Evolutionary conservation across 345 rosid species (phyloP).

Genomic region (Microcos paniculata): DNA sequence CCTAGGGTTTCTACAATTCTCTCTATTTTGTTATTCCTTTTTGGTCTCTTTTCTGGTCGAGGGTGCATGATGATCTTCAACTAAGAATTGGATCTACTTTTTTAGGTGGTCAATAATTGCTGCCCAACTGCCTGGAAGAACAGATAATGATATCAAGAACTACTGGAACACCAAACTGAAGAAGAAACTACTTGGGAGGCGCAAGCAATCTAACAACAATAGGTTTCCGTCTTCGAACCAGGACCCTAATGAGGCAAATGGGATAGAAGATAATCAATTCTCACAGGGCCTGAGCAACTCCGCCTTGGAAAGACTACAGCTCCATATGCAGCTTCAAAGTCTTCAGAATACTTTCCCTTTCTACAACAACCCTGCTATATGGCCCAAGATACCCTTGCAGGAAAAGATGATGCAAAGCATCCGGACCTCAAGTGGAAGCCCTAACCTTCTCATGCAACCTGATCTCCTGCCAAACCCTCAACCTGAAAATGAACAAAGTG

Average conservation of each 20-base stretch:
- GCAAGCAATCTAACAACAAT: constrained; percentile 52
- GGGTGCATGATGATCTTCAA: background rate
- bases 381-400: constrained; percentile 75
- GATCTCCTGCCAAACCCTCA: constrained; percentile 20
- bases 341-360: constrained; percentile 62
- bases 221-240: constrained; percentile 14
- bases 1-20: constrained; percentile 22
- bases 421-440: constrained; percentile 34
- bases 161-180: constrained; percentile 97
- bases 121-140: constrained; percentile 96
- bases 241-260: constrained; percentile 24
- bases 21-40: constrained; percentile 11
- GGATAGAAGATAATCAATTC: constrained; percentile 17
- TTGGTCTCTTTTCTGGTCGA: constrained; percentile 12
- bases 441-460: constrained; percentile 20
- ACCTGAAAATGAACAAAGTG: constrained; percentile 20
- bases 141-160: constrained; percentile 97
- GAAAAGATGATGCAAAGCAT: constrained; percentile 39
- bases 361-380: constrained; percentile 59
- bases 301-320: constrained; percentile 86
- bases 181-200: constrained; percentile 88
- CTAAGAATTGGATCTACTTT: background rate
- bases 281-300: constrained; percentile 64
- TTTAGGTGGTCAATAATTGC: constrained; percentile 98
- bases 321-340: constrained; percentile 87